Evolutionary conservation across 129 eudicot genomes (phyloP).

Genomic region (Ambrosia artemisiifolia): DNA sequence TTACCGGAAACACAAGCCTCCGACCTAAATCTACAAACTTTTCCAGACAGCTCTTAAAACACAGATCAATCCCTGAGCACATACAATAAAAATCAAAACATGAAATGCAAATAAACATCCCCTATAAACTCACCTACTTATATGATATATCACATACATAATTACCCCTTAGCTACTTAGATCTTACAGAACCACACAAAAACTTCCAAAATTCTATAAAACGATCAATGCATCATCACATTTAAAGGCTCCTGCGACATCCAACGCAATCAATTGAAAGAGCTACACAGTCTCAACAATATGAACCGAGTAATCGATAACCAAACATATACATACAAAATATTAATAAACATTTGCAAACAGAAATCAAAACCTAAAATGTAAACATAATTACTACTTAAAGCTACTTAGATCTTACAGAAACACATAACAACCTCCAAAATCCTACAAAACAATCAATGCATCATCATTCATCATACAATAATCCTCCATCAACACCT

Average conservation of each 20-base stretch:
- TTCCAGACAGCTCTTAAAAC: not conserved
- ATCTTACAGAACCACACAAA: slow-evolving; percentile 4
- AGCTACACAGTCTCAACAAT: too few relatives aligned
- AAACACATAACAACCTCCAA: too few relatives aligned
- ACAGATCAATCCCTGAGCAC: slow-evolving; percentile 19
- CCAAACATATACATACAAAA: too few relatives aligned
- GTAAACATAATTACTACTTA: too few relatives aligned
- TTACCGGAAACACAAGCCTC: slow-evolving; percentile 3
- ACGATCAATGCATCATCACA: too few relatives aligned
- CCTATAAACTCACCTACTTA: not conserved
- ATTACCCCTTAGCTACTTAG: not conserved
- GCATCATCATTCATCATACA: too few relatives aligned
- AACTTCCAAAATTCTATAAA: not conserved
- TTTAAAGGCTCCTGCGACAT: too few relatives aligned
- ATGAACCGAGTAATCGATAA: too few relatives aligned
- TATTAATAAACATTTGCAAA: not conserved
- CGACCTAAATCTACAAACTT: not conserved
- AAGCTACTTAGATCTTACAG: too few relatives aligned
- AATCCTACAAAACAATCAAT: too few relatives aligned
- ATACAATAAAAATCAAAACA: slow-evolving; percentile 2
- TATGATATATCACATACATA: not conserved
- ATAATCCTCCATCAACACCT: too few relatives aligned
- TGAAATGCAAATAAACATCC: not conserved
- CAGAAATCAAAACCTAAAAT: not conserved
- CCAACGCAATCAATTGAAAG: too few relatives aligned